Base-by-base conservation (phyloP, 192 early-diverging fungal genomes). In the Umbelopsis isabellina region DNA sequence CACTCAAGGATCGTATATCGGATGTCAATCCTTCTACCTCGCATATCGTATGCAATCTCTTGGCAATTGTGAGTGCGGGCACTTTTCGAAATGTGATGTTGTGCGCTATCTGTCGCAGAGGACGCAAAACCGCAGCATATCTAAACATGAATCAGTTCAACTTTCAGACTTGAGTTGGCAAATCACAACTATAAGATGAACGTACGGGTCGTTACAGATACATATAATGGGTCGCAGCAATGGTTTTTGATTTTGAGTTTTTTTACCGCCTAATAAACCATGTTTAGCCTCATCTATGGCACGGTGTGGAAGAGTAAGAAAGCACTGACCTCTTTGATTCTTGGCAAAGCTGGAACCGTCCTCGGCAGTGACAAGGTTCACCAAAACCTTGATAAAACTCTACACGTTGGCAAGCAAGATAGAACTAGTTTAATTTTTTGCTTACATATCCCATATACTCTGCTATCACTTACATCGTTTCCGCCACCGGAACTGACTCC, bases 151-250 rank as follows among this genome's bases (percentile, higher is more conserved):
- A 25, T 49, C 0, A 48, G 21, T 4, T 27, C 35, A 20, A 30
- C 35, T 27, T 22, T 30, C 22, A 49, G 2, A 22, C 1, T 37
- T 30, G 4, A 49, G 0, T 5, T 49, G 49, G 10, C 46, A 0
- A 33, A 35, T 46, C 18, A 49, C 9, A 21, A 9, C 27, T 44
- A 46, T 27, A 47, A 52, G n/a, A 55, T 20, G 10, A 22, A 83
- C 78, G 49, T 86, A 92, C 88, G 84, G 90, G 79, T 98, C 95
- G 78, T 99, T 99, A 86, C 97, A 99, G 68, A 99, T 97, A 77
- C 96, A 99, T 45, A 99, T 98, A 58, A 99, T 96, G 50, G 97
- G 97, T 5, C 96, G 84, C 58, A 92, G 79, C 21, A 97, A 82
- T 7, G 88, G 87, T 5, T 76, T 80, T 11, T 77, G 74, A 5